Evolutionary conservation across 2,329 filamentous ascomycete species (phyloP), one percentile per base, ranked within the genome.

Genomic region (Clonostachys sp.): DNA sequence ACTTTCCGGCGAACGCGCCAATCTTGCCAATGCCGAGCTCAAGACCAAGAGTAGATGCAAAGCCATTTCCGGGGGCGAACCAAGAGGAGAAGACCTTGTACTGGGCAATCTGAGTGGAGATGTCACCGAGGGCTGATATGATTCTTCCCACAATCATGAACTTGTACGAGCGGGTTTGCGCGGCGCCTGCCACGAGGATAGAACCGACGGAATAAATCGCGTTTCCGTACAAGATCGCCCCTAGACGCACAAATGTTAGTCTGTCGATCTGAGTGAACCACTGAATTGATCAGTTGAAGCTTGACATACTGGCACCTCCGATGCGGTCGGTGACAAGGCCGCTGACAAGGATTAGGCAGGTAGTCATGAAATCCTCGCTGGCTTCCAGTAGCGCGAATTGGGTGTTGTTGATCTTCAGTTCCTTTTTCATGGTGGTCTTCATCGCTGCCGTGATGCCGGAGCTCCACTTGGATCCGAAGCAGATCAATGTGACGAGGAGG

Each of bases 61-160:
- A 83, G 5, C 80, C 79, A 55, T 76, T 72, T 43, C 67, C 75
- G 0, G 80, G 80, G 1, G 78, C 68, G 48, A 83, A 83, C 79
- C 79, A 83, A 1, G 76, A 78, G 3, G 76, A 80, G 53, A 83
- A 83, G 49, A 83, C 73, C 51, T 81, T 80, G 57, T 82, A 83
- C 57, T 82, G 78, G 1, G 80, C 80, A 33, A 81, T 69, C 54
- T 83, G 78, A 0, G 80, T 83, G 0, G 80, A 75, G 39, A 81
- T 79, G 52, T 83, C 79, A 16, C 79, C 80, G 2, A 83, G 61
- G 0, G 78, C 71, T n/a, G 73, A 66, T 17, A 83, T 62, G 3
- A 83, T 65, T 39, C 71, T 63, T 2, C 77, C 79, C 16, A 66
- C 71, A 41, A 83, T 72, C 78, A 83, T 81, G 57, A 82, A 75